Base-by-base conservation (phyloP, 169 alveolate species). In the Eimeria zaria region DNA sequence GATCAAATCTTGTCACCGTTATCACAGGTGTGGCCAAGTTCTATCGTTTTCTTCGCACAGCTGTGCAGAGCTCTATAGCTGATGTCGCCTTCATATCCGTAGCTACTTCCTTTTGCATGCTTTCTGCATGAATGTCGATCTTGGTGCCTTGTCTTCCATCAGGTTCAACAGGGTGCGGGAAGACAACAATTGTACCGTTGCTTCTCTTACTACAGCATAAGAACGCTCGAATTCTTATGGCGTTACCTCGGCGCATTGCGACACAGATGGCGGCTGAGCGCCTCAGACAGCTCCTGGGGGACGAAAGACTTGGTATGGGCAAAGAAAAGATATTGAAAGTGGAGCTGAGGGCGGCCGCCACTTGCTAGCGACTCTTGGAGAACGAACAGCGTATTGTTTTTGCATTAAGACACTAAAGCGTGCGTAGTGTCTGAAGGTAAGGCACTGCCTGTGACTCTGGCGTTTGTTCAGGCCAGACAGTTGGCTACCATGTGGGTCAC, bases 261-360 rank as follows among this genome's bases (percentile, higher is more conserved):
- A 60, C 91, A 33, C 69, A 83, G 73, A 53, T 83, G 91, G 91
- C 91, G n/a, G 91, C 91, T 33, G 91, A 83, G 91, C 51, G 76
- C 39, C 91, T 83, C 76, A 83, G 91, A 76, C 91, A 51, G 74
- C 91, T 83, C 62, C 73, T 83, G 39, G 91, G 91, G 6, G 91
- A 83, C 36, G 76, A 83, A 8, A 41, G 53, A 53, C 91, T 83
- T 33, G 91, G 91, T 83, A 83, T 1, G 91, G 76, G 51, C 74
- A 33, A 36, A 16, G 36, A 16, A 41, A 1, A 53, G 33, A 69
- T 46, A 27, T 11, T 30, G 67, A 58, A 71, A 81, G 36, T 20
- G 1, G 51, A 36, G 51, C 84, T 20, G 84, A n/a, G 48, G 4
- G 7, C 84, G 20, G 55, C 84, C 39, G 55, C 55, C 33, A 16